These are phyloP conservation scores for Monosporascus sp. DNA, from an alignment of 2,329 filamentous ascomycete species.

Conservation along the genomic window DNA sequence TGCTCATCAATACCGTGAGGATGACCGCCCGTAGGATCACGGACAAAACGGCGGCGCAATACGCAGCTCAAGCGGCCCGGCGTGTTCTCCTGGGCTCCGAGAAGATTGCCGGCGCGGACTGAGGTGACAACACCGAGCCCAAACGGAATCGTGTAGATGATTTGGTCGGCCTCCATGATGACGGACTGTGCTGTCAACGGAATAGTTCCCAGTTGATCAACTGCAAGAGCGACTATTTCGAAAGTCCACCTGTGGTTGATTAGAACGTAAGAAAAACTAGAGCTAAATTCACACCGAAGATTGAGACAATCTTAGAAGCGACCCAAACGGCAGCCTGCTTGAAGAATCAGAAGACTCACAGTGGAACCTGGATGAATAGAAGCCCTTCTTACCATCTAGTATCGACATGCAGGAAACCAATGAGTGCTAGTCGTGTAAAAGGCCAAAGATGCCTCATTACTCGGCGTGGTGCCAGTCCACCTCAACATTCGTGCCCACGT, in stretches of 20 bases:
- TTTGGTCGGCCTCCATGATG: constrained; percentile 84
- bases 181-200: constrained; percentile 78
- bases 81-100: constrained; percentile 61
- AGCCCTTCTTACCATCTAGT: constrained; percentile 61
- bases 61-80: constrained; percentile 67
- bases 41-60: constrained; percentile 69
- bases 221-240: constrained; percentile 80
- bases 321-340: too few species aligned
- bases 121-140: constrained; percentile 79
- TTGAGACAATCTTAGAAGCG: too few species aligned
- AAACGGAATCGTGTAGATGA: constrained; percentile 82
- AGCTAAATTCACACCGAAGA: background rate
- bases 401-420: constrained; percentile 78
- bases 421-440: constrained; percentile 67
- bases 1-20: constrained; percentile 62
- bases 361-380: too few species aligned
- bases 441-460: constrained; percentile 62
- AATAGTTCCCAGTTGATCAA: constrained; percentile 73
- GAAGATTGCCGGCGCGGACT: constrained; percentile 70
- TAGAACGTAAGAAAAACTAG: background rate
- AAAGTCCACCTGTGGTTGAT: constrained; percentile 64
- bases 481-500: constrained; percentile 72
- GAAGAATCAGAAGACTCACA: too few species aligned
- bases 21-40: constrained; percentile 64
- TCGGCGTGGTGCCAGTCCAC: constrained; percentile 58